Evolutionary conservation across 345 rosid genomes (phyloP), one percentile per base, ranked within the genome.

Genomic region (Gynandropsis gynandra): DNA sequence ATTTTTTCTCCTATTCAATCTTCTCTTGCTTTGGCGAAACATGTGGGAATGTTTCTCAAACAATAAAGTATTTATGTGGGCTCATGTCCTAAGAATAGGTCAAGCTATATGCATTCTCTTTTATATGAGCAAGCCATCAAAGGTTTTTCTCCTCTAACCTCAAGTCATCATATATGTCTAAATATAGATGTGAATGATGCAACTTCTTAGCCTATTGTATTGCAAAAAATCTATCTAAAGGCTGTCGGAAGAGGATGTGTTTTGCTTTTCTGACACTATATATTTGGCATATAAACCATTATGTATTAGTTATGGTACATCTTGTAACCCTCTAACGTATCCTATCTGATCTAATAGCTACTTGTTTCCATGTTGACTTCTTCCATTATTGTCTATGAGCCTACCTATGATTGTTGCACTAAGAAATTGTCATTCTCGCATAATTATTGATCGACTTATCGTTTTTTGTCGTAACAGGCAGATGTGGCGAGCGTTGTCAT

Each of bases 401-500:
- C 46, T 17, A 11, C 56, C 52, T 63, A 44, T 56, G 40, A 63
- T 42, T 37, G 24, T 24, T 42, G 20, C 41, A 33, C 36, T 16
- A 46, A 52, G 16, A 47, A 11, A 24, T 24, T 24, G 45, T 65
- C 37, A 39, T n/a, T 44, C 13, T 43, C 24, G 38, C 39, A 27
- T 56, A 46, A 21, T 34, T 16, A 17, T 53, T 59, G 65, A 51
- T 41, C 52, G 33, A 32, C 17, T 15, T 55, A 40, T 57, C 50
- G 19, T 41, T 59, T 13, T 59, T 82, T 65, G 29, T 24, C 5
- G 29, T 24, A 2, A 2, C 85, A 92, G 99, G 87, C 74, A 40
- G 78, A 74, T 68, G 73, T 71, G 56, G 80, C 63, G 71, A 58
- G 50, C 53, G 72, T 78, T 76, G 80, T 53, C 66, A 80, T 72